Conservation (phyloP, 2,329 filamentous ascomycete species). For the Uncinocarpus reesii region DNA sequence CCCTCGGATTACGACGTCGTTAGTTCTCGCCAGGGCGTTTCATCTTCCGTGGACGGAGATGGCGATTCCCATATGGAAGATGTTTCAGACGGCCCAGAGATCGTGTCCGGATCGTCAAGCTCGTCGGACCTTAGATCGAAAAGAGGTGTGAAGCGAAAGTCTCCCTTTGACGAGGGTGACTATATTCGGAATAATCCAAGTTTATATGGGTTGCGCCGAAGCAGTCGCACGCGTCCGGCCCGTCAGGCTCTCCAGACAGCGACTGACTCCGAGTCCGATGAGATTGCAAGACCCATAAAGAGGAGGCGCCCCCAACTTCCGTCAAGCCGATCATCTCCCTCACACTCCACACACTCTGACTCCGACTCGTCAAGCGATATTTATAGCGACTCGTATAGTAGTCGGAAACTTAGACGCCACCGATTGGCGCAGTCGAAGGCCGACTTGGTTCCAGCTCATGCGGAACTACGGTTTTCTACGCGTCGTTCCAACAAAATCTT, state of each 20-base stretch:
- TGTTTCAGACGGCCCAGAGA: slow-evolving; percentile 35
- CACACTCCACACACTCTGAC: slow-evolving; percentile 49
- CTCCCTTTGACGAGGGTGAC: slow-evolving; percentile 60
- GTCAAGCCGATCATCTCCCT: slow-evolving; percentile 36
- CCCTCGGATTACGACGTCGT: slow-evolving; percentile 39
- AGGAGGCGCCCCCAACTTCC: slow-evolving; percentile 40
- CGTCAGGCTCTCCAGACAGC: slow-evolving; percentile 55
- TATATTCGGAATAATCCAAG: slow-evolving; percentile 87
- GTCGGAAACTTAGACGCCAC: slow-evolving; percentile 64
- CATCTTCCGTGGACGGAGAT: slow-evolving; percentile 38
- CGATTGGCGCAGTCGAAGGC: slow-evolving; percentile 56
- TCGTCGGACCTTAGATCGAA: slow-evolving; percentile 63
- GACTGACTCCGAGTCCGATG: slow-evolving; percentile 61
- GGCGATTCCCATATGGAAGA: slow-evolving; percentile 65
- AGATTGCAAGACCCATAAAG: slow-evolving; percentile 42
- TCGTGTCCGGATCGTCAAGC: slow-evolving; percentile 46
- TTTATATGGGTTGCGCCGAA: slow-evolving; percentile 85
- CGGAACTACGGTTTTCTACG: slow-evolving; percentile 85
- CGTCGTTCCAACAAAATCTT: slow-evolving; percentile 67
- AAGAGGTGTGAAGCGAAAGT: slow-evolving; percentile 63
- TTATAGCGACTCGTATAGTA: slow-evolving; percentile 64
- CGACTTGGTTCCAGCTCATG: slow-evolving; percentile 54
- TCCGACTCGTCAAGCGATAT: slow-evolving; percentile 57
- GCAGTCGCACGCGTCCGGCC: slow-evolving; percentile 56
- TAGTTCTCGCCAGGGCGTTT: slow-evolving; percentile 43